A percentile compares a stretch with the other conserved stretches of the same genome.
These are phyloP conservation scores for Ophiostoma pallidulum DNA, from an alignment of 2,329 filamentous ascomycete genomes.

Conservation along the genomic window DNA sequence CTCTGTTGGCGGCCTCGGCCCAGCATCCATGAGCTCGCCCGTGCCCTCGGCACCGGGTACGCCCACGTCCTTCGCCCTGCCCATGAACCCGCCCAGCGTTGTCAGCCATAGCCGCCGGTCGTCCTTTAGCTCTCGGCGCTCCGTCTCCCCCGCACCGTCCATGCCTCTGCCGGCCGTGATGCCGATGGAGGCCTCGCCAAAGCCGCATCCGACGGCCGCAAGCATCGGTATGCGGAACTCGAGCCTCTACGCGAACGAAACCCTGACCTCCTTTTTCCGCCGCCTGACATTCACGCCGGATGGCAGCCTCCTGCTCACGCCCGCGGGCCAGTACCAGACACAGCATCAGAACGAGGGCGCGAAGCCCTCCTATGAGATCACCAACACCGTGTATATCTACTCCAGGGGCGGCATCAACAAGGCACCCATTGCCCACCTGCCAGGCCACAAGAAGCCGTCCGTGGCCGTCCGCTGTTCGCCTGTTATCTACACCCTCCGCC, in stretches of 20 bases:
- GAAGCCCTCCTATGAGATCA: conserved; percentile 74
- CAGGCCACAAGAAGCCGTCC: conserved; percentile 95
- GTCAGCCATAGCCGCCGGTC: conserved; percentile 90
- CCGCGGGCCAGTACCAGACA: conserved; percentile 89
- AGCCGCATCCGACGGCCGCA: conserved; percentile 46
- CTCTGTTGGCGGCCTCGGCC: conserved; percentile 36
- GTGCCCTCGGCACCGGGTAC: conserved; percentile 87
- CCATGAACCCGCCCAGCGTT: conserved; percentile 89
- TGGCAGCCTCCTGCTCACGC: conserved; percentile 85
- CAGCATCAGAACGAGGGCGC: conserved; percentile 53
- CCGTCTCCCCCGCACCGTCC: conserved; percentile 85
- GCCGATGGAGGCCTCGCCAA: conserved; percentile 83
- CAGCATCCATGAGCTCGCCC: conserved; percentile 53
- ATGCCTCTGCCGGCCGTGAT: conserved; percentile 92
- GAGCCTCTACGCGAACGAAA: conserved; percentile 92
- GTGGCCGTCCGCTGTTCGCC: conserved; percentile 94
- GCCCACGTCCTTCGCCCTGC: conserved; percentile 76
- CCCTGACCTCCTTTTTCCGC: conserved; percentile 92
- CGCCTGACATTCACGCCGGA: conserved; percentile 91
- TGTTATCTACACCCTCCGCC: conserved; percentile 72
- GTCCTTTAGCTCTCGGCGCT: conserved; percentile 81
- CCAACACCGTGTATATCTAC: conserved; percentile 98
- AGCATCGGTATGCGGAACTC: conserved; percentile 64
- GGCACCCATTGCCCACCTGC: conserved; percentile 86
- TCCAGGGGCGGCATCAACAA: conserved; percentile 94